A percentile compares a stretch with the other conserved stretches of the same genome.
phyloP scores from a whole-genome alignment of 306 rosid genomes.

The Castanospermum australe region DNA sequence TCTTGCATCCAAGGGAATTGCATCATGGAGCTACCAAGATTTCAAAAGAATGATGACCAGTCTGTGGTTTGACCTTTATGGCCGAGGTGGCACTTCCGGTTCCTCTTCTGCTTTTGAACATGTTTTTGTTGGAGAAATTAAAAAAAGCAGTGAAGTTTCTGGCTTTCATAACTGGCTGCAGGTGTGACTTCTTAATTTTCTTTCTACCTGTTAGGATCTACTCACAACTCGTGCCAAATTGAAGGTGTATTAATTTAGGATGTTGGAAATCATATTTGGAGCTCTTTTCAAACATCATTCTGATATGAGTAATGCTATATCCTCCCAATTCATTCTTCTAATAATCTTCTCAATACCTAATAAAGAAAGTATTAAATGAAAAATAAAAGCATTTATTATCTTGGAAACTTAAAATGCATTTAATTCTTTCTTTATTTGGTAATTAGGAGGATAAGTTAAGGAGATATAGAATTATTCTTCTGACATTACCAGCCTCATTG shows the following conservation, averaged over 20 bases:
- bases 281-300: conserved; percentile 21
- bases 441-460: no score
- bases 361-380: no score
- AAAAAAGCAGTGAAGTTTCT: conserved; percentile 66
- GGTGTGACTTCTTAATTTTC: conserved; percentile 43
- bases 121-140: conserved; percentile 95
- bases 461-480: no score
- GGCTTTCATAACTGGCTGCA: conserved; percentile 99
- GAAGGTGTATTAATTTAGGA: not conserved
- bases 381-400: no score
- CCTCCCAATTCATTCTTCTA: no score
- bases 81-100: conserved; percentile 82
- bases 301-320: no score
- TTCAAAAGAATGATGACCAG: conserved; percentile 60
- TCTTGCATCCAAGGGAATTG: conserved; percentile 65
- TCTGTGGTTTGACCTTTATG: conserved; percentile 92
- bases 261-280: not conserved
- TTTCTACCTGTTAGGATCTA: not conserved
- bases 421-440: no score
- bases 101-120: conserved; percentile 97
- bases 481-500: not conserved
- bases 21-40: conserved; percentile 58
- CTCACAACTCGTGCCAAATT: not conserved
- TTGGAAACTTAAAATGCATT: no score
- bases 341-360: no score